Percentiles rank a stretch among this genome's conserved stretches.
Conservation (phyloP, 192 early-diverging fungal genomes). For the Mortierella claussenii region DNA sequence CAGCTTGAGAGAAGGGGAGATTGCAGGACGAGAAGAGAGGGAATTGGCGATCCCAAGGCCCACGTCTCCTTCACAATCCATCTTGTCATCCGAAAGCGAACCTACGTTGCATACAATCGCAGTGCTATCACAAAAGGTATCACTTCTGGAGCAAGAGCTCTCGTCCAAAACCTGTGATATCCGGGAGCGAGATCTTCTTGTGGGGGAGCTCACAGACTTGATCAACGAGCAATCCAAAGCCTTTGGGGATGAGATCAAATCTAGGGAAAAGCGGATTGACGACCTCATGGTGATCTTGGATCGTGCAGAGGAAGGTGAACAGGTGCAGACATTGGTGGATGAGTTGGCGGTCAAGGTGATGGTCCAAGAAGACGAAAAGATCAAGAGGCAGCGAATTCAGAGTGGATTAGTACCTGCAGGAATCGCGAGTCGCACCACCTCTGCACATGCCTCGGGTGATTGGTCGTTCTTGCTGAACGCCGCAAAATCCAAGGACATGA, state of each 20-base stretch:
- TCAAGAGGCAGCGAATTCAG: slow-evolving; percentile 15
- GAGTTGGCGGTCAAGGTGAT: slow-evolving; percentile 39
- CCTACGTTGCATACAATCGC: slow-evolving; percentile 38
- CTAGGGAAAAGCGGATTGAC: slow-evolving; percentile 33
- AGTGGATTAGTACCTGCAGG: slow-evolving; percentile 10
- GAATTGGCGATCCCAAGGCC: slow-evolving; percentile 13
- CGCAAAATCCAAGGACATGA: not conserved
- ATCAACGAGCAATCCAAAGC: slow-evolving; percentile 37
- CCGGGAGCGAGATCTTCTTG: slow-evolving; percentile 43
- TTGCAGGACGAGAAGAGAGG: not conserved
- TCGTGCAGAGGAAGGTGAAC: slow-evolving; percentile 29
- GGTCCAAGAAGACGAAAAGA: slow-evolving; percentile 33
- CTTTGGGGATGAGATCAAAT: slow-evolving; percentile 25
- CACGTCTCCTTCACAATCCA: slow-evolving; percentile 23
- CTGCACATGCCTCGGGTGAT: slow-evolving; percentile 5
- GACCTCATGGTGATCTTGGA: slow-evolving; percentile 19
- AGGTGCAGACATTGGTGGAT: slow-evolving; percentile 28
- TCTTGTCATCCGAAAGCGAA: slow-evolving; percentile 37
- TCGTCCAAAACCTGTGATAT: slow-evolving; percentile 43
- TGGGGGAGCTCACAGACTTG: slow-evolving; percentile 35
- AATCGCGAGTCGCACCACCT: not conserved
- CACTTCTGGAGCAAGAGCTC: slow-evolving; percentile 38
- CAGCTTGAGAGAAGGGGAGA: not conserved
- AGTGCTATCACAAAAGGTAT: slow-evolving; percentile 43
- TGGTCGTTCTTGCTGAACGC: slow-evolving; percentile 31